A percentile compares a stretch with the other conserved stretches of the same genome.
Evolutionary conservation across 2,329 filamentous ascomycete species (phyloP).

Genomic region (Pseudonectria foliicola): DNA sequence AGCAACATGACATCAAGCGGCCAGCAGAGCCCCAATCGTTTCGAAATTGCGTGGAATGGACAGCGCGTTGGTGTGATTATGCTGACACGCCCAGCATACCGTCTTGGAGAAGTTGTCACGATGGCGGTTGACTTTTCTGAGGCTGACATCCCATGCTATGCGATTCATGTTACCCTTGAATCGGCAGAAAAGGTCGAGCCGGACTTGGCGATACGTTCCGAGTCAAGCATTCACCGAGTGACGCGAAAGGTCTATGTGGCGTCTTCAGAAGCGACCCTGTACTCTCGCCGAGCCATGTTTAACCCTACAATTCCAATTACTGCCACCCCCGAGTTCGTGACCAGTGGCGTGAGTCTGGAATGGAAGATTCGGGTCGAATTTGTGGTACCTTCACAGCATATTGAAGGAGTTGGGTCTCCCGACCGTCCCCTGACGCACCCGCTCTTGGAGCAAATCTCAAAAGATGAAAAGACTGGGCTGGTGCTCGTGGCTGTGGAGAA

Average conservation of each 20-base stretch:
- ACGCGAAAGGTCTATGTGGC: constrained; percentile 76
- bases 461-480: constrained; percentile 67
- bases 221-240: constrained; percentile 77
- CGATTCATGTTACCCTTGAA: constrained; percentile 76
- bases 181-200: constrained; percentile 78
- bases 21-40: constrained; percentile 82
- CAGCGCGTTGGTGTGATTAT: constrained; percentile 85
- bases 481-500: constrained; percentile 73
- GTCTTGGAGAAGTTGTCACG: constrained; percentile 79
- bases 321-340: constrained; percentile 87
- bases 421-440: constrained; percentile 27
- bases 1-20: constrained; percentile 62
- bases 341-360: constrained; percentile 75
- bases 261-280: constrained; percentile 76
- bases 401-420: constrained; percentile 21
- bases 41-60: constrained; percentile 91
- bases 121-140: constrained; percentile 77
- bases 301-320: constrained; percentile 73
- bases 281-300: constrained; percentile 71
- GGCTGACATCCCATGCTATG: constrained; percentile 75
- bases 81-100: constrained; percentile 79
- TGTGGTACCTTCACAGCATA: constrained; percentile 58
- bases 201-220: constrained; percentile 73
- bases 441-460: constrained; percentile 71
- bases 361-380: constrained; percentile 93